These are phyloP conservation scores for Ricinus communis DNA, from an alignment of 345 rosid genomes.

Conservation along the genomic window DNA sequence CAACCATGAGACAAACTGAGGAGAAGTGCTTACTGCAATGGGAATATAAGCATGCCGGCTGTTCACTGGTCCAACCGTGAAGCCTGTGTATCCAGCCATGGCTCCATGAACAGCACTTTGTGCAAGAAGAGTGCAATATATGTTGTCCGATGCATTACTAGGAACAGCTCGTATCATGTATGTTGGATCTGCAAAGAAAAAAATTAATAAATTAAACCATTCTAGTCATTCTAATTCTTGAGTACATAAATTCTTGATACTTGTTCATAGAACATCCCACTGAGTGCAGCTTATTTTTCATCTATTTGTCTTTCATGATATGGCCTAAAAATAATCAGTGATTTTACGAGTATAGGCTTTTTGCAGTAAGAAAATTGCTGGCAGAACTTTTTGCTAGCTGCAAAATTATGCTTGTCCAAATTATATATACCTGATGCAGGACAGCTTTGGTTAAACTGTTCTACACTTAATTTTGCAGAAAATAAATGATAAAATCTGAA, in stretches of 20 bases:
- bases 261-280: background rate
- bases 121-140: constrained; percentile 97
- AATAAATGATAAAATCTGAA: too few species aligned
- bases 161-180: constrained; percentile 95
- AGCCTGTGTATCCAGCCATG: constrained; percentile 97
- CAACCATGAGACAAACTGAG: background rate
- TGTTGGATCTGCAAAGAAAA: constrained; percentile 65
- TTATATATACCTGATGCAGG: too few species aligned
- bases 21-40: constrained; percentile 55
- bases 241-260: background rate
- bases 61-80: constrained; percentile 93
- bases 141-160: constrained; percentile 92
- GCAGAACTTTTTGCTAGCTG: background rate
- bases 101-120: constrained; percentile 97
- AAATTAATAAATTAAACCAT: background rate
- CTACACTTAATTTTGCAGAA: too few species aligned
- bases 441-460: too few species aligned
- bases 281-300: background rate
- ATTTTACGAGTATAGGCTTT: background rate
- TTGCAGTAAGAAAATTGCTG: background rate
- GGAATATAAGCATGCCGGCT: constrained; percentile 92
- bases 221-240: background rate
- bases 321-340: background rate
- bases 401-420: background rate
- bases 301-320: background rate